Conservation (phyloP, 169 alveolate genomes). For the Babesia ovis region DNA sequence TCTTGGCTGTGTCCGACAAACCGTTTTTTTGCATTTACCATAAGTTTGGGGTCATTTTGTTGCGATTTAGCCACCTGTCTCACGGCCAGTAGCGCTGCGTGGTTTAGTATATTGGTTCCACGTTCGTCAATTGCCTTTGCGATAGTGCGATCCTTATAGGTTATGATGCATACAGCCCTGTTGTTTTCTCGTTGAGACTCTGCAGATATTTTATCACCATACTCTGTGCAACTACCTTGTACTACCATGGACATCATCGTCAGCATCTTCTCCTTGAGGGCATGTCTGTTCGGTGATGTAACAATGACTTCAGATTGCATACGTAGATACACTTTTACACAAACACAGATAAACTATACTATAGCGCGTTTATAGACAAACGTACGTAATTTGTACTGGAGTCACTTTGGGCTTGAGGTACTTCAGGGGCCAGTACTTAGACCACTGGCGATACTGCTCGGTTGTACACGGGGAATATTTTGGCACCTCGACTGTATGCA, state of each 20-base stretch:
- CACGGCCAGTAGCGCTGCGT: constrained; percentile 78
- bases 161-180: constrained; percentile 77
- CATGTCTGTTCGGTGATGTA: constrained; percentile 21
- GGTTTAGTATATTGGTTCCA: constrained; percentile 73
- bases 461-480: constrained; percentile 74
- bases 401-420: constrained; percentile 75
- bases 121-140: constrained; percentile 78
- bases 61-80: constrained; percentile 64
- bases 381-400: constrained; percentile 68
- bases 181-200: constrained; percentile 29
- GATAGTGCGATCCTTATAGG: constrained; percentile 71
- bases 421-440: constrained; percentile 79
- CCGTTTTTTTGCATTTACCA: constrained; percentile 23
- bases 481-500: constrained; percentile 67
- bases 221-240: neutral
- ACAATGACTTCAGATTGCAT: too few species aligned
- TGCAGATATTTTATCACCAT: neutral
- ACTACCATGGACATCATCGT: constrained; percentile 6
- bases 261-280: constrained; percentile 27
- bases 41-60: constrained; percentile 34
- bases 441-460: constrained; percentile 74
- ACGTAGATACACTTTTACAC: too few species aligned
- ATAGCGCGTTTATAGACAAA: constrained; percentile 3
- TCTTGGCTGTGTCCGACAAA: constrained; percentile 4
- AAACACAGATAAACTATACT: too few species aligned